Base-by-base conservation (phyloP, 2,329 filamentous ascomycete genomes). In the Colletotrichum siamense region DNA sequence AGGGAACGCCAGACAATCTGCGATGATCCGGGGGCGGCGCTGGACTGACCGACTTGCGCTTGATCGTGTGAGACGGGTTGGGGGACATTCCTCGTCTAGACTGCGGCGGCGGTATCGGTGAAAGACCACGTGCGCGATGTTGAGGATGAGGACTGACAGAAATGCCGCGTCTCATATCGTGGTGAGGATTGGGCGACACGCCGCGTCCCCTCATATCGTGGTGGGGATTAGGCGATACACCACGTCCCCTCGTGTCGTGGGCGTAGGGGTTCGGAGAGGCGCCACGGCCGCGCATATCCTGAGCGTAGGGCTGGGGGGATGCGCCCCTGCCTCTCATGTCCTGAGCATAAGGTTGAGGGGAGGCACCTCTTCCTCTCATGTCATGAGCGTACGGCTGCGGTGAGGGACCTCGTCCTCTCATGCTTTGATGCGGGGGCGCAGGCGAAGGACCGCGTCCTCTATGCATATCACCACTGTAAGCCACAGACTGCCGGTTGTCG, bases 11-110 rank as follows among this genome's bases (percentile, higher is more conserved):
- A 3, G 93, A 94, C 7, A 91, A 80, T 66, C 90, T 86, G 74
- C 91, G 88, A 63, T 86, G 83, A 63, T 86, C 88, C 69, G 85
- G 87, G 26, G 82, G 89, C 77, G 94, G 94, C 2, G 91, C 90
- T 4, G 94, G 94, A 79, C 94, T 95, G 36, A 96, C 91, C 2
- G 94, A 95, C 83, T 96, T 96, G 69, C 94, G 91, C 76, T 86
- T 89, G 77, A 92, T 92, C 39, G 89, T 91, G 78, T 91, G 89
- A 79, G 88, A 83, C 78, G 89, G 82, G 80, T 84, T 82, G 18
- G 82, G 89, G 61, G 86, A 89, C 69, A 84, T 82, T 18, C 83
- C 85, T 36, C 85, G 83, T 77, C 86, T 87, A 70, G 86, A 81
- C 22, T 86, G 81, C 10, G 85, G 83, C 4, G 83, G 81, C 3